These are phyloP conservation scores for Pelargonium australe DNA, from an alignment of 441 rosid genomes.

Conservation along the genomic window DNA sequence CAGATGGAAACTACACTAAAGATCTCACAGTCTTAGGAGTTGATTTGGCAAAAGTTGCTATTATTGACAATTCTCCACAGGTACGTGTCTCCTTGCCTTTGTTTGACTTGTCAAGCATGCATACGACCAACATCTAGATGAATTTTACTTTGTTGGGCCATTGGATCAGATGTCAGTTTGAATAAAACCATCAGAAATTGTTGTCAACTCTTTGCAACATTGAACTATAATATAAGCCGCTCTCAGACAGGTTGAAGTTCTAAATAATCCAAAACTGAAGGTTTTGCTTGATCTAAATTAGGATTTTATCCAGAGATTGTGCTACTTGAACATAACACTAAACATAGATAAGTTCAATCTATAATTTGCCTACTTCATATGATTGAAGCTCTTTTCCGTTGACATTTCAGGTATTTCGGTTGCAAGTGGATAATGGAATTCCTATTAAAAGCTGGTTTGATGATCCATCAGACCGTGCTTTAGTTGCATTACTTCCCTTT, in stretches of 20 bases:
- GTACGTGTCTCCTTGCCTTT: constrained; percentile 29
- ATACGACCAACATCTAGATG: background rate
- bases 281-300: background rate
- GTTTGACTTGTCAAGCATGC: background rate
- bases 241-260: background rate
- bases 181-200: background rate
- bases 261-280: background rate
- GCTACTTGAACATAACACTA: background rate
- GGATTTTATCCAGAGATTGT: background rate
- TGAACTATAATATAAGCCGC: background rate
- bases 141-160: background rate
- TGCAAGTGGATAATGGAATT: constrained; percentile 94
- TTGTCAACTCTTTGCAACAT: background rate
- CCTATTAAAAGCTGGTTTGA: constrained; percentile 98
- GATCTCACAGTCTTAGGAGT: constrained; percentile 93
- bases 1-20: constrained; percentile 90
- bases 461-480: constrained; percentile 68
- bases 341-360: background rate
- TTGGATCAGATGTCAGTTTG: background rate
- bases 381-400: background rate
- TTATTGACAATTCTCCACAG: constrained; percentile 95
- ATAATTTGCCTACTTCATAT: background rate
- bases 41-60: constrained; percentile 75
- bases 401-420: constrained; percentile 71
- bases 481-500: constrained; percentile 73